Conservation (phyloP, 345 rosid genomes). For the Crucihimalaya himalaica region DNA sequence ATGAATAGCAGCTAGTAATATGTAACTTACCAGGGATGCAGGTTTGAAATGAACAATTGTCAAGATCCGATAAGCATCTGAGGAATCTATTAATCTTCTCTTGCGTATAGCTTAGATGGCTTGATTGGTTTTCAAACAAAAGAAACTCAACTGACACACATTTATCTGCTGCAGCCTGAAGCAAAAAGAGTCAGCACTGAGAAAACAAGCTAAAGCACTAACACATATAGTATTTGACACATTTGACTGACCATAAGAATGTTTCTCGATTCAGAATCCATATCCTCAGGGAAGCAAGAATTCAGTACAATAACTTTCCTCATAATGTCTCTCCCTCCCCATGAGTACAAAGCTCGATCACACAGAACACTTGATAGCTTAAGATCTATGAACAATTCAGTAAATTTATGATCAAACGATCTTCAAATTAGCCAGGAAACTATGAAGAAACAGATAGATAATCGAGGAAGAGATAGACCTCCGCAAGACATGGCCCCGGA, state of each 20-base stretch:
- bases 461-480: conserved; percentile 41
- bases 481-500: conserved; percentile 47
- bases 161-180: conserved; percentile 80
- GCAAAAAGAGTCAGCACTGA: conserved; percentile 10
- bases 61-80: conserved; percentile 73
- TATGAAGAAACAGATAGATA: background rate
- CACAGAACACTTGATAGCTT: conserved; percentile 63
- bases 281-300: conserved; percentile 53
- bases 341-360: conserved; percentile 64
- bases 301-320: conserved; percentile 70
- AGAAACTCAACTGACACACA: conserved; percentile 77
- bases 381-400: conserved; percentile 45
- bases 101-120: conserved; percentile 52
- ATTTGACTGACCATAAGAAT: conserved; percentile 62
- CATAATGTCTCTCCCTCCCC: conserved; percentile 73
- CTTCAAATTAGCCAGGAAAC: background rate
- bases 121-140: conserved; percentile 56
- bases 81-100: conserved; percentile 53
- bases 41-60: conserved; percentile 70
- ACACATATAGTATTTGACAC: background rate
- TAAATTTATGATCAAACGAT: background rate
- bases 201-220: background rate
- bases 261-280: conserved; percentile 46
- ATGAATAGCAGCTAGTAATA: background rate
- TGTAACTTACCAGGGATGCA: conserved; percentile 59